Percentiles rank a stretch among this genome's conserved stretches.
Conservation (phyloP, 805 yeast genomes). For the Hanseniaspora mollemarum region DNA sequence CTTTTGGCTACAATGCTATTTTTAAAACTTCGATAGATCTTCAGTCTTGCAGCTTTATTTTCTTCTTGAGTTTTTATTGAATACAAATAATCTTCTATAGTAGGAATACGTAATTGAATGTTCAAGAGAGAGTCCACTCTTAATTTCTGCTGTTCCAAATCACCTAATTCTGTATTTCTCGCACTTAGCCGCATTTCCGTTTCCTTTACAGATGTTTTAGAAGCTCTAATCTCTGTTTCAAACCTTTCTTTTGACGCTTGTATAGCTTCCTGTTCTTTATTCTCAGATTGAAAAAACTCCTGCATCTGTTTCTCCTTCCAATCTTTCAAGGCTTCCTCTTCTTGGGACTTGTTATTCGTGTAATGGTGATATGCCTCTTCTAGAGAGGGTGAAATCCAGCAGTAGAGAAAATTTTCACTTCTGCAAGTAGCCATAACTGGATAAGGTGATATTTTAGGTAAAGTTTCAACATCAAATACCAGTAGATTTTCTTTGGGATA, state of each 20-base stretch:
- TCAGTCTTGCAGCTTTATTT: not conserved
- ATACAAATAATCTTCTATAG: not conserved
- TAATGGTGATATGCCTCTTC: constrained; percentile 20
- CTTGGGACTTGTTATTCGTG: constrained; percentile 8
- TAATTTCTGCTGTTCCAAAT: not conserved
- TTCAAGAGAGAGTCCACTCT: not conserved
- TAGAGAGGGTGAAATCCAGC: constrained; percentile 85
- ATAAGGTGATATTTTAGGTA: constrained; percentile 62
- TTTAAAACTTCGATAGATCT: not conserved
- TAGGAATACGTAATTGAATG: not conserved
- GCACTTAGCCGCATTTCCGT: not conserved
- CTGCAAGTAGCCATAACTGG: constrained; percentile 75
- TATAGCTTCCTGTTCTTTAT: not conserved
- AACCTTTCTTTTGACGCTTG: not conserved
- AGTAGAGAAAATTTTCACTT: constrained; percentile 73
- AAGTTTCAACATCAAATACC: constrained; percentile 81
- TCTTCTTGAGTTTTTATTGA: not conserved
- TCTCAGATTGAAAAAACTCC: not conserved
- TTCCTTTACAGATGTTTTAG: not conserved
- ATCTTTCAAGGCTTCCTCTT: not conserved
- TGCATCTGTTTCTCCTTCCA: constrained; percentile 6
- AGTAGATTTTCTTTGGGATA: constrained; percentile 62
- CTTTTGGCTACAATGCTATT: not conserved
- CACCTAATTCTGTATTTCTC: not conserved
- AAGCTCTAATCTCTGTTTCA: not conserved